Base-by-base conservation (phyloP, 768 basidiomycete species). In the Gloeostereum incarnatum region DNA sequence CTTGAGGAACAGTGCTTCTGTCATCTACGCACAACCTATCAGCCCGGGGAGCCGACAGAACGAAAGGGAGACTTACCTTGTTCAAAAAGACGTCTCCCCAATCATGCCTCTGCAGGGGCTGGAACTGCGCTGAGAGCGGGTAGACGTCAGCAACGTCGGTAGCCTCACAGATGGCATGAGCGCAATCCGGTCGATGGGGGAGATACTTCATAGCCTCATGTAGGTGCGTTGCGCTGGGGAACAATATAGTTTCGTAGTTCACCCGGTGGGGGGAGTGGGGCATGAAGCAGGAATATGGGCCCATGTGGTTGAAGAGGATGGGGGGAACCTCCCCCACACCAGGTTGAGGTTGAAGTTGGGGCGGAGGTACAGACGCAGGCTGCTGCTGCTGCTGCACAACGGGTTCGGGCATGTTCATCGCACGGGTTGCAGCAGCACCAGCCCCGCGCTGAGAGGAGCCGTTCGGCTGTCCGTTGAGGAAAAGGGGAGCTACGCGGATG, bases 131-230 rank as follows among this genome's bases (percentile, higher is more conserved):
- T 0, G 60, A 53, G 10, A 66, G 36, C 0, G 54, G 55, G 47
- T 65, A 66, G 3, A 73, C 61, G 0, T 63, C 58, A 9, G 48
- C 48, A 10, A 64, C 52, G 24, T 61, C 50, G 6, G 41, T 38
- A 39, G 58, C 60, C 2, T n/a, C 31, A 14, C 81, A 65, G 40
- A 88, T 79, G 20, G 49, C 47, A 39, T 83, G 76, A 8, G 75
- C 75, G 13, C 81, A 47, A 0, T 71, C 68, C 0, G 71, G 73
- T 2, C 62, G 60, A 16, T 62, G 54, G 25, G 42, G 42, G 35
- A 75, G 49, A 54, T 76, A 89, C 53, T 82, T 82, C 50, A 82
- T 61, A 6, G 84, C 83, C 56, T 89, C 83, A 38, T 75, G 69
- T n/a, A 89, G 65, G 46, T 89, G 86, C 48, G 77, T 55, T 7